These are phyloP conservation scores for Tricladium varicosporioides DNA, from an alignment of 2,329 filamentous ascomycete species.

Conservation along the genomic window DNA sequence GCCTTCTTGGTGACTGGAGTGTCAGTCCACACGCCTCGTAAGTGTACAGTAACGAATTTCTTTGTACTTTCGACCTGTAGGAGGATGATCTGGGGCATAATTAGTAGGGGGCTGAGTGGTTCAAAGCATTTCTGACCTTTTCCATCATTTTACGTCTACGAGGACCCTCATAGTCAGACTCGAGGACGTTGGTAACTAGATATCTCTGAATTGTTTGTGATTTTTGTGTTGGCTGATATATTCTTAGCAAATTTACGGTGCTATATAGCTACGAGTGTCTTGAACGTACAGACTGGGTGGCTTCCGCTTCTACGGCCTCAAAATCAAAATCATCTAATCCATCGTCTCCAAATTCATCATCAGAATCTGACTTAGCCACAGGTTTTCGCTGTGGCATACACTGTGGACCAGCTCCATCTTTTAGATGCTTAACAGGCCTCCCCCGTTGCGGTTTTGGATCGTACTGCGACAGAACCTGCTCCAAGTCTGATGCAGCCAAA, in stretches of 20 bases:
- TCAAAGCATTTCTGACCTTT: conserved; percentile 56
- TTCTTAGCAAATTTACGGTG: conserved; percentile 55
- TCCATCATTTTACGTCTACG: conserved; percentile 60
- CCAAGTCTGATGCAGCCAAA: conserved; percentile 55
- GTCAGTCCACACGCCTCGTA: conserved; percentile 85
- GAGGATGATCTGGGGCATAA: conserved; percentile 63
- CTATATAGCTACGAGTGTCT: conserved; percentile 31
- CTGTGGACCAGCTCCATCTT: not conserved
- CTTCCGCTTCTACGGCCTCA: conserved; percentile 70
- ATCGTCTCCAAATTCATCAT: conserved; percentile 71
- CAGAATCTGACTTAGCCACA: conserved; percentile 47
- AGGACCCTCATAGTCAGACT: conserved; percentile 65
- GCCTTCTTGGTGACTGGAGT: conserved; percentile 72
- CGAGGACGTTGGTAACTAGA: conserved; percentile 70
- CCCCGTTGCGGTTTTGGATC: conserved; percentile 34
- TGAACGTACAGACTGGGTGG: conserved; percentile 70
- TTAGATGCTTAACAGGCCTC: not conserved
- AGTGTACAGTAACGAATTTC: conserved; percentile 63
- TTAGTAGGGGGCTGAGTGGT: conserved; percentile 2
- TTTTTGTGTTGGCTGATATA: conserved; percentile 64
- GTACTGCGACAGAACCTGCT: conserved; percentile 55
- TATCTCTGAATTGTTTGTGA: conserved; percentile 82
- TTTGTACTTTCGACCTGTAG: conserved; percentile 76
- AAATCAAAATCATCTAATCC: conserved; percentile 67
- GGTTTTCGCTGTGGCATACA: not conserved